Evolutionary conservation across 345 rosid species (phyloP).

Genomic region (Trapa incisa): DNA sequence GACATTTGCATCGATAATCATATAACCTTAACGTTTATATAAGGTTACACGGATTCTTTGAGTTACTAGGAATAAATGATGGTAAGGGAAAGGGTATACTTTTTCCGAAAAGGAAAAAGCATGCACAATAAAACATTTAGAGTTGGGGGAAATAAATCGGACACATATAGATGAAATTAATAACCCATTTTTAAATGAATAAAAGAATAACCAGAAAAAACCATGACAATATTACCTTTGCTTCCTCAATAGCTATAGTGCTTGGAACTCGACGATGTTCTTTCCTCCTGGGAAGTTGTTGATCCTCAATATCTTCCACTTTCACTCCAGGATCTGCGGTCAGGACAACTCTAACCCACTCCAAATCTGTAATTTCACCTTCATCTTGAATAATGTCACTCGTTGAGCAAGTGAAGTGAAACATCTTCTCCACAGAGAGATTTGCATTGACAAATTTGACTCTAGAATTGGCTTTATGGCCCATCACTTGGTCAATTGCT

Average conservation of each 20-base stretch:
- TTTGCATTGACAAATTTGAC: slow-evolving; percentile 57
- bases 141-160: neutral
- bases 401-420: slow-evolving; percentile 16
- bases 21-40: too few species aligned
- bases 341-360: slow-evolving; percentile 90
- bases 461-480: slow-evolving; percentile 61
- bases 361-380: slow-evolving; percentile 38
- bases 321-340: slow-evolving; percentile 64
- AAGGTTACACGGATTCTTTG: neutral
- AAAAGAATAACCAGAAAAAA: neutral
- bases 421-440: slow-evolving; percentile 47
- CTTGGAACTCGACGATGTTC: slow-evolving; percentile 99
- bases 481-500: slow-evolving; percentile 99
- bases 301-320: slow-evolving; percentile 66
- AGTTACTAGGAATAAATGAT: neutral
- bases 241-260: slow-evolving; percentile 97
- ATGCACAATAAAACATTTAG: neutral
- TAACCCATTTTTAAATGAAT: neutral
- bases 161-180: neutral
- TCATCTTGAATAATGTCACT: slow-evolving; percentile 13
- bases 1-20: too few species aligned
- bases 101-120: neutral
- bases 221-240: slow-evolving; percentile 44
- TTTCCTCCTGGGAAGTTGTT: slow-evolving; percentile 50
- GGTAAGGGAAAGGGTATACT: neutral